Conservation (phyloP, 164 flowering plant species). For the Berberis thunbergii region DNA sequence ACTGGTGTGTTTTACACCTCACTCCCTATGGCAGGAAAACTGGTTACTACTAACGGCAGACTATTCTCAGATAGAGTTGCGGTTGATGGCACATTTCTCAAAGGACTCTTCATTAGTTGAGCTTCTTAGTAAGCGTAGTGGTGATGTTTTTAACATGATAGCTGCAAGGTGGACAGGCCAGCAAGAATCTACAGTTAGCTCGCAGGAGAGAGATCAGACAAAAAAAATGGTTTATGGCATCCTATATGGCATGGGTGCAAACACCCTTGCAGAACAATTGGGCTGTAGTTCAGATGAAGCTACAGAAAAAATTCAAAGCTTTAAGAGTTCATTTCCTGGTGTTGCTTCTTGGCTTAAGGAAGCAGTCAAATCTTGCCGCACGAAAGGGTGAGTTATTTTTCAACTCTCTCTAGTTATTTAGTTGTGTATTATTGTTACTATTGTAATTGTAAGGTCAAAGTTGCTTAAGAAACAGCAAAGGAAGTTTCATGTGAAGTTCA, state of each 20-base stretch:
- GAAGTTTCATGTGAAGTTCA: no score
- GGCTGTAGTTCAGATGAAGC: slow-evolving; percentile 78
- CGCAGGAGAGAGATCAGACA: slow-evolving; percentile 74
- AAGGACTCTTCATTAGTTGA: slow-evolving; percentile 61
- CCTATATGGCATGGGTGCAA: slow-evolving; percentile 97
- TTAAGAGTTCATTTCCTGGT: slow-evolving; percentile 78
- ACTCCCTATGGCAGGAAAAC: slow-evolving; percentile 50
- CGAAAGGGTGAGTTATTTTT: slow-evolving; percentile 58
- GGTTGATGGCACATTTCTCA: slow-evolving; percentile 98
- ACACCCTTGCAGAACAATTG: slow-evolving; percentile 74
- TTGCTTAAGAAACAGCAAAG: no score
- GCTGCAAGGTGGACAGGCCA: slow-evolving; percentile 86
- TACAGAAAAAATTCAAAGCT: slow-evolving; percentile 64
- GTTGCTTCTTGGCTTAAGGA: slow-evolving; percentile 88
- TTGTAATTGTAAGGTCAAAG: no score
- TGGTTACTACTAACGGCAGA: slow-evolving; percentile 88
- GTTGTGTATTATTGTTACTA: neutral
- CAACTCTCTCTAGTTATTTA: neutral
- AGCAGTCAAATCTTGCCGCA: slow-evolving; percentile 61
- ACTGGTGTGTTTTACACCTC: no score
- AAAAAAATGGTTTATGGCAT: slow-evolving; percentile 92
- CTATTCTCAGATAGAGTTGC: slow-evolving; percentile 94
- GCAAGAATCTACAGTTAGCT: slow-evolving; percentile 39
- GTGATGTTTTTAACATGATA: slow-evolving; percentile 87
- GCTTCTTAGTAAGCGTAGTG: slow-evolving; percentile 57